Base-by-base conservation (phyloP, 164 flowering plant genomes). In the Vitis amurensis region DNA sequence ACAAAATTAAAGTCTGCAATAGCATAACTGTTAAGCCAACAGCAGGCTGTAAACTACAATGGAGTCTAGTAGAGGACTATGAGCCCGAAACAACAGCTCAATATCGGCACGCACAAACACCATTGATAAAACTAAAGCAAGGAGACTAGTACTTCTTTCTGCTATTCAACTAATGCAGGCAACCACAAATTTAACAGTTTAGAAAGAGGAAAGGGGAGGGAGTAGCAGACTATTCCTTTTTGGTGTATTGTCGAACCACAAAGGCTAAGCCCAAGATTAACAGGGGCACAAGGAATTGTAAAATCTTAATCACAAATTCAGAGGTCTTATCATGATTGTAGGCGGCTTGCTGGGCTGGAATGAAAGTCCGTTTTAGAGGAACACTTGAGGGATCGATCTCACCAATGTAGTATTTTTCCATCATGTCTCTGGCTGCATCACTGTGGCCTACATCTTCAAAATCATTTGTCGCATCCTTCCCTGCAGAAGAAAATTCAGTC, bases 381-480 rank as follows among this genome's bases (percentile, higher is more conserved):
- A 94, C 80, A 0, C 91, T 86, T 30, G 92, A 69, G 27, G 76
- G 29, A 78, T 94, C 99, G 60, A 94, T 81, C 62, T 87, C 84
- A 0, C 99, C 99, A 60, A 94, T 85, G 73, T 64, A 88, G 70
- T 90, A 94, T 55, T 87, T 73, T 8, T 84, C 83, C 95, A 94
- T 80, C 91, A 84, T 77, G 0, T 94, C 94, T 69, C 89, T 81
- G 0, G 99, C 97, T 51, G 82, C 59, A 63, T 89, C 88, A 55
- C 95, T 91, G 84, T 94, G 99, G 0, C 98, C 98, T 48, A 89
- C 91, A 83, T 91, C 97, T 77, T 91, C 97, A 72, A 90, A 94
- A 76, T 94, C 97, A 75, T 81, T 81, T 9, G 94, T 87, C 66
- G 97, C 99, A 81, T 94, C 99, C 79, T 91, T 94, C 52, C 93